These are phyloP conservation scores for Chalaropsis ovoidea DNA, from an alignment of 2,329 filamentous ascomycete species.

Conservation along the genomic window DNA sequence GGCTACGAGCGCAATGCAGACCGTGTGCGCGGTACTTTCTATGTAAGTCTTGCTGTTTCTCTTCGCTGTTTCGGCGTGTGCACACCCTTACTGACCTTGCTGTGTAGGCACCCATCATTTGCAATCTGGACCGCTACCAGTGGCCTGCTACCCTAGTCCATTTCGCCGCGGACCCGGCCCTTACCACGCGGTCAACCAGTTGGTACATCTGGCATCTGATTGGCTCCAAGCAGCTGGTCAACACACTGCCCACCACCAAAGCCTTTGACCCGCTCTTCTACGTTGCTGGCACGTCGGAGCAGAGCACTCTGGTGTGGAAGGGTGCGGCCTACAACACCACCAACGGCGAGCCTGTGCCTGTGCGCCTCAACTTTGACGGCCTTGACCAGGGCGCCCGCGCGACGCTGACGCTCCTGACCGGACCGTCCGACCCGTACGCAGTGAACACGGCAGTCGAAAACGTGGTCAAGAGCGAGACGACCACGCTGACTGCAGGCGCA, in stretches of 20 bases:
- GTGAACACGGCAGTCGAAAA: conserved; percentile 40
- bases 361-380: conserved; percentile 40
- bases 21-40: conserved; percentile 44
- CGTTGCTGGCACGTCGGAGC: conserved; percentile 40
- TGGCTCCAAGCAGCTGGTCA: conserved; percentile 37
- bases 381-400: conserved; percentile 35
- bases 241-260: conserved; percentile 38
- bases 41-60: conserved; percentile 28
- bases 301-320: conserved; percentile 41
- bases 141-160: conserved; percentile 45
- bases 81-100: not conserved
- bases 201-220: conserved; percentile 44
- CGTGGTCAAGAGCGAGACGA: conserved; percentile 39
- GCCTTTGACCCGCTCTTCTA: conserved; percentile 41
- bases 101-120: conserved; percentile 37
- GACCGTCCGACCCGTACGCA: conserved; percentile 36
- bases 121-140: conserved; percentile 42
- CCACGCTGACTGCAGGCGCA: conserved; percentile 35
- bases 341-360: conserved; percentile 36
- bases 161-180: conserved; percentile 39
- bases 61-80: not conserved
- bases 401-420: conserved; percentile 39
- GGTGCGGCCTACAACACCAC: conserved; percentile 45
- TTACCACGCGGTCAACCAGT: conserved; percentile 43
- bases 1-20: conserved; percentile 56